Conservation (phyloP, 331 rosid genomes). For the Saraca asoca region DNA sequence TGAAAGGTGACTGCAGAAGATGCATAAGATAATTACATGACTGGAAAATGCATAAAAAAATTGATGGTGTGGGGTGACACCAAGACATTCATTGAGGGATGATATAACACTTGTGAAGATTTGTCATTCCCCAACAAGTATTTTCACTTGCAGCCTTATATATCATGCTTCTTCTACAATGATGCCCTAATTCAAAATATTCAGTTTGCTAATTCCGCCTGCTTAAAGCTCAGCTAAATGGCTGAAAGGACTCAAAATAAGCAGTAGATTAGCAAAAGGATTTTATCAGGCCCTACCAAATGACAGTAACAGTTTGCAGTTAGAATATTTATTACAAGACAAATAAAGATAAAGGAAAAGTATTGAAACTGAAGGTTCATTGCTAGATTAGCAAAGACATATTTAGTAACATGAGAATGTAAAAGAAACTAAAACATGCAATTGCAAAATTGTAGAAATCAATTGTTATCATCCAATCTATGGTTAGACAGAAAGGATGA, state of each 20-base stretch:
- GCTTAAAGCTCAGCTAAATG: background rate
- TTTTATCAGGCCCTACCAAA: background rate
- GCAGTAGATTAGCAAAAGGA: background rate
- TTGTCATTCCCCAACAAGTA: too few species aligned
- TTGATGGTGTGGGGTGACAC: constrained; percentile 18
- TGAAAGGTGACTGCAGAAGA: background rate
- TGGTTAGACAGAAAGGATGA: too few species aligned
- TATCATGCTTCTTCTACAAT: too few species aligned
- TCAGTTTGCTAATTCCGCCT: background rate
- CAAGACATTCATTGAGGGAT: too few species aligned
- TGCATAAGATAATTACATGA: background rate
- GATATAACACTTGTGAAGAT: too few species aligned
- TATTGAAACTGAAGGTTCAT: background rate
- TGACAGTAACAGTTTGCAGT: background rate
- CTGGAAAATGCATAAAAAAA: background rate
- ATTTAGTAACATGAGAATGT: background rate
- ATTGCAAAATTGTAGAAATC: too few species aligned
- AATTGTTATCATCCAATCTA: too few species aligned
- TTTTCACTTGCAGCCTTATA: too few species aligned
- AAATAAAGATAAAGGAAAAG: background rate
- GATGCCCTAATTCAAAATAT: background rate
- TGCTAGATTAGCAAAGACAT: background rate
- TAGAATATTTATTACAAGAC: background rate
- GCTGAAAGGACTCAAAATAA: background rate
- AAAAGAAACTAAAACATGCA: too few species aligned